Evolutionary conservation across 2,329 filamentous ascomycete genomes (phyloP), one percentile per base, ranked within the genome.

Genomic region (Beauveria scarabaeidicola): DNA sequence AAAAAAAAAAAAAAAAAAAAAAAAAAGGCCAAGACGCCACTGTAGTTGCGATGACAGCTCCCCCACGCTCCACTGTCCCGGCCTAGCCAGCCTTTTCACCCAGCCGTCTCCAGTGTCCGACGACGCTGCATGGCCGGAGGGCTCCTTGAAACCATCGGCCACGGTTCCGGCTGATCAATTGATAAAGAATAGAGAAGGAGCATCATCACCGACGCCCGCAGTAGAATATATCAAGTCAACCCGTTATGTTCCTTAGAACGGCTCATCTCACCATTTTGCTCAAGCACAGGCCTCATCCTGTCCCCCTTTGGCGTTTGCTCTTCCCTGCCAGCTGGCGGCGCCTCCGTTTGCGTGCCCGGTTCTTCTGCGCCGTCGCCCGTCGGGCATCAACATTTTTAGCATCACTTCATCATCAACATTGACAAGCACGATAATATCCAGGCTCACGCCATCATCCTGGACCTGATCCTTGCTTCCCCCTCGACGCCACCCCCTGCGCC

Each of bases 41-140:
- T 53, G 15, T 27, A 50, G 47, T 50, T 25, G 29, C 25, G 6
- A 10, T 21, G 50, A 11, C 36, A 40, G 32, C 19, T 43, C 21
- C 36, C 51, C 51, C 21, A 40, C 36, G 21, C 51, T 53, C 52
- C 40, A 54, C 52, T 54, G 23, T 52, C 19, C 36, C 25, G 46
- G 25, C 23, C 15, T 36, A 29, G 13, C 23, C 25, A 25, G 27
- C 47, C 47, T 19, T 50, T 17, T 15, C 23, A 27, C 47, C 23
- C 56, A 47, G 56, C 56, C 56, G 40, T 52, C 56, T 58, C 56
- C 56, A 44, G 56, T 58, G 47, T 52, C 56, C 47, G 47, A 52
- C 55, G 55, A 13, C 25, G 25, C n/a, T 32, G 23, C 5, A 46
- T 46, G 23, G 38, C 56, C 56, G 48, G 56, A 52, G 40, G 19